Evolutionary conservation across 208 protist genomes (phyloP).

Genomic region (Naegleria gruberi): DNA sequence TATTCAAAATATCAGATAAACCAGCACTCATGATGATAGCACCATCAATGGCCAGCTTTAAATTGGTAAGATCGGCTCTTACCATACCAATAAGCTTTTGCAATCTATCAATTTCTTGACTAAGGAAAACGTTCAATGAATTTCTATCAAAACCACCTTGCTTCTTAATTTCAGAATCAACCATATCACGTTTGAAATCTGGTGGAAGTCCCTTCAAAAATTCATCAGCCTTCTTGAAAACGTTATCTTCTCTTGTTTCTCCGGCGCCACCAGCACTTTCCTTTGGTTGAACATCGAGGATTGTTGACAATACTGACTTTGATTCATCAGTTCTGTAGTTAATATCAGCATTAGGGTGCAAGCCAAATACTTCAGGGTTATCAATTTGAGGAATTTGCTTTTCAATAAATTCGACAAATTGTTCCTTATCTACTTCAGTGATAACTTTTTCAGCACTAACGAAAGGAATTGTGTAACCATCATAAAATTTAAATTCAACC

Average conservation of each 20-base stretch:
- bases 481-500: constrained; percentile 60
- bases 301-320: constrained; percentile 81
- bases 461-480: constrained; percentile 39
- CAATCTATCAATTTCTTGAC: constrained; percentile 91
- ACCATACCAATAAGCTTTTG: constrained; percentile 63
- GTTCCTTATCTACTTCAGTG: constrained; percentile 17
- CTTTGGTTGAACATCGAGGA: constrained; percentile 90
- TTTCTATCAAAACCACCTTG: constrained; percentile 38
- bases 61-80: constrained; percentile 72
- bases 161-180: constrained; percentile 60
- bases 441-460: neutral
- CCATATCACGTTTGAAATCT: constrained; percentile 74
- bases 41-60: constrained; percentile 90
- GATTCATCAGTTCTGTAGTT: constrained; percentile 80
- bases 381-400: constrained; percentile 87
- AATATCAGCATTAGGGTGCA: constrained; percentile 93
- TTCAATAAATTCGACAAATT: constrained; percentile 67
- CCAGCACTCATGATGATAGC: constrained; percentile 91
- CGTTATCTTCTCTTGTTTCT: constrained; percentile 81
- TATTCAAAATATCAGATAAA: constrained; percentile 84
- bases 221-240: constrained; percentile 69
- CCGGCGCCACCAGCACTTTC: constrained; percentile 65
- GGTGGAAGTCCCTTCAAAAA: constrained; percentile 78
- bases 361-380: constrained; percentile 90
- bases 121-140: constrained; percentile 89